phyloP scores from a whole-genome alignment of 2,329 filamentous ascomycete species.

The Cordyceps javanica region DNA sequence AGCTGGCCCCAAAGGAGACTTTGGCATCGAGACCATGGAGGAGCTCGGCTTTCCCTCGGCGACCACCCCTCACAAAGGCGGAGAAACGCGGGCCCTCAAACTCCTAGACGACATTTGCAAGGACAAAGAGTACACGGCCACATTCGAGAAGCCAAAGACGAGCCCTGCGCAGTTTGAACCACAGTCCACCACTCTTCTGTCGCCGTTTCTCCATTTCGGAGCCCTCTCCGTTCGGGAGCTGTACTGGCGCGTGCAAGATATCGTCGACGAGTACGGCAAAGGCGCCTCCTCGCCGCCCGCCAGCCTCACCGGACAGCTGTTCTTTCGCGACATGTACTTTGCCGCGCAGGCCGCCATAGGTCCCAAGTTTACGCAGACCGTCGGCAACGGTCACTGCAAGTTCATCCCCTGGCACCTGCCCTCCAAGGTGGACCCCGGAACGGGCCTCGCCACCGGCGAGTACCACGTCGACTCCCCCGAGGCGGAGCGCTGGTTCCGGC shows the following conservation, averaged over 20 bases:
- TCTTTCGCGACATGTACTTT: conserved; percentile 83
- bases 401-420: conserved; percentile 77
- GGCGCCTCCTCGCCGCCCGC: conserved; percentile 57
- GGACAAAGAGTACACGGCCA: conserved; percentile 61
- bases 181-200: conserved; percentile 66
- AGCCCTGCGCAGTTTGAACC: conserved; percentile 68
- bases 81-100: conserved; percentile 59
- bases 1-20: conserved; percentile 62
- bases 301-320: conserved; percentile 64
- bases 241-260: conserved; percentile 63
- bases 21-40: conserved; percentile 62
- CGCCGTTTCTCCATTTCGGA: conserved; percentile 69
- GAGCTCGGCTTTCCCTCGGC: conserved; percentile 63
- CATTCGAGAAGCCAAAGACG: conserved; percentile 70
- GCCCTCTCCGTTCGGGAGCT: conserved; percentile 64
- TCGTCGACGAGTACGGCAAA: conserved; percentile 50
- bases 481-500: conserved; percentile 59
- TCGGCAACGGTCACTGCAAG: conserved; percentile 59
- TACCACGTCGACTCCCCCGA: conserved; percentile 58
- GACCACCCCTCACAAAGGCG: conserved; percentile 62
- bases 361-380: conserved; percentile 55
- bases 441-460: conserved; percentile 46
- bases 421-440: conserved; percentile 43
- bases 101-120: conserved; percentile 53
- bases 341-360: conserved; percentile 66